phyloP scores from a whole-genome alignment of 2,329 filamentous ascomycete species.

The Fusarium brevicatenulatum region DNA sequence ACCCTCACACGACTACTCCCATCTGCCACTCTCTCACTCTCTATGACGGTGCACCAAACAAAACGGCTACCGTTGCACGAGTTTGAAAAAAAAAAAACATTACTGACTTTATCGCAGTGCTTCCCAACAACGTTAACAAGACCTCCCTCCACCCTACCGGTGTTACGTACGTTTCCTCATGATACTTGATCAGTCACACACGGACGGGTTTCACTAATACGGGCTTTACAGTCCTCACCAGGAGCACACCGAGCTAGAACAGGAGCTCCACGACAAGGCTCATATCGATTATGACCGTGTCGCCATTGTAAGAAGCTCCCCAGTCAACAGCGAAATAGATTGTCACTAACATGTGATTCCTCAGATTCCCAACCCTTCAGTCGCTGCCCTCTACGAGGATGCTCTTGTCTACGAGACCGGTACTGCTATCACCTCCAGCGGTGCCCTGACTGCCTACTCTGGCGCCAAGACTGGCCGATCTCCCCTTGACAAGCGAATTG shows the following conservation, averaged over 20 bases:
- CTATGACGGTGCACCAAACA: slow-evolving; percentile 6
- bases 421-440: slow-evolving; percentile 94
- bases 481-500: slow-evolving; percentile 96
- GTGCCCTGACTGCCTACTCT: slow-evolving; percentile 96
- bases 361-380: slow-evolving; percentile 88
- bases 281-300: slow-evolving; percentile 99
- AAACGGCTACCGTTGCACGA: slow-evolving; percentile 1
- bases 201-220: slow-evolving; percentile 41
- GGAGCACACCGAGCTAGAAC: slow-evolving; percentile 95
- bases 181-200: slow-evolving; percentile 20
- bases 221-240: slow-evolving; percentile 71
- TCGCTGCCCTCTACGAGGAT: slow-evolving; percentile 98
- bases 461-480: slow-evolving; percentile 98
- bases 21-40: background rate
- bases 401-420: slow-evolving; percentile 96
- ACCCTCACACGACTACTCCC: slow-evolving; percentile 19
- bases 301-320: slow-evolving; percentile 79
- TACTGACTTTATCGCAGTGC: slow-evolving; percentile 54
- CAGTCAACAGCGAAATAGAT: background rate
- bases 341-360: slow-evolving; percentile 18
- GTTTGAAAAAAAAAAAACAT: slow-evolving; percentile 21
- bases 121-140: slow-evolving; percentile 80
- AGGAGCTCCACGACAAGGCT: slow-evolving; percentile 95
- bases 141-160: slow-evolving; percentile 90
- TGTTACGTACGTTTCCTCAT: slow-evolving; percentile 77